These are phyloP conservation scores for Tetrahymena elliotti DNA, from an alignment of 73 alveolate genomes.

Conservation along the genomic window DNA sequence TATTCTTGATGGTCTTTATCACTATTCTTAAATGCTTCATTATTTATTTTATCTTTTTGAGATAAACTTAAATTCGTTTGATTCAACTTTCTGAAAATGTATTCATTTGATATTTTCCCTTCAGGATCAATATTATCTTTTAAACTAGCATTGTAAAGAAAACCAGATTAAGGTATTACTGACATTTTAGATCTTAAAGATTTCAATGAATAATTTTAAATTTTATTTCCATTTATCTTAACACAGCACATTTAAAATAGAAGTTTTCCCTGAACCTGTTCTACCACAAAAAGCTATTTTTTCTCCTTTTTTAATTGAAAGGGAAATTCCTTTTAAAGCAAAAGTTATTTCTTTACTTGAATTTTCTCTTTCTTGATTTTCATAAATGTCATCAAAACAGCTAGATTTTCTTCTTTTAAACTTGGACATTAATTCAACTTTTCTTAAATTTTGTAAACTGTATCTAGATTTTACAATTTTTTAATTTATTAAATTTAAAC, in stretches of 20 bases:
- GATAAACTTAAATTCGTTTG: background rate
- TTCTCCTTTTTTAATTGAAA: constrained; percentile 41
- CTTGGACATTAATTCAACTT: too few species aligned
- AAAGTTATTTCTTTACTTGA: background rate
- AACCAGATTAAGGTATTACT: constrained; percentile 49
- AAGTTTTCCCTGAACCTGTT: constrained; percentile 71
- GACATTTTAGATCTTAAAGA: constrained; percentile 40
- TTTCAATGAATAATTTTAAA: constrained; percentile 15
- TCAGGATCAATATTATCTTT: constrained; percentile 59
- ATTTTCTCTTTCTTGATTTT: too few species aligned
- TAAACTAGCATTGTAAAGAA: constrained; percentile 52
- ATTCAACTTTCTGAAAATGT: background rate
- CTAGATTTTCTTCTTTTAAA: background rate
- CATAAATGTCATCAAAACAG: background rate
- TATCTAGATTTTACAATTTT: too few species aligned
- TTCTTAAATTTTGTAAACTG: too few species aligned
- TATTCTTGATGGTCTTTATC: background rate
- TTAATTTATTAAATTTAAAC: too few species aligned
- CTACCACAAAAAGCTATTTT: constrained; percentile 69
- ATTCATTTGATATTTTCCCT: constrained; percentile 18
- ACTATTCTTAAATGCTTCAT: too few species aligned
- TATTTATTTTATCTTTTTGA: background rate
- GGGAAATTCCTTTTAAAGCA: constrained; percentile 47
- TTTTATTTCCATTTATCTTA: background rate
- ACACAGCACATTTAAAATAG: constrained; percentile 42